Evolutionary conservation across 106 monocot genomes (phyloP).

Genomic region (Phalaenopsis equestris): DNA sequence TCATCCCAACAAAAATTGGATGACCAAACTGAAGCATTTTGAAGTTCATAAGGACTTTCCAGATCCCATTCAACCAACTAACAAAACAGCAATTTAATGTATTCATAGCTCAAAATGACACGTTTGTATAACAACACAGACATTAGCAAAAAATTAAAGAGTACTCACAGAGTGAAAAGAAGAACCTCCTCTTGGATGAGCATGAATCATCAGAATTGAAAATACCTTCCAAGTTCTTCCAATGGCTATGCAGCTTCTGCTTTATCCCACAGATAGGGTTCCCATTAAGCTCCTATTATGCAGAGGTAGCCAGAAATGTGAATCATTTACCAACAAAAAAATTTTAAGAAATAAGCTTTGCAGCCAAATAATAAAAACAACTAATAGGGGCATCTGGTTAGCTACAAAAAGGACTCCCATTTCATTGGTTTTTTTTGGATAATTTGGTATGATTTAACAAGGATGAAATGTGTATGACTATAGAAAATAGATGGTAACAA

Average conservation of each 20-base stretch:
- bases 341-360: background rate
- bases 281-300: constrained; percentile 30
- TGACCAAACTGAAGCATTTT: background rate
- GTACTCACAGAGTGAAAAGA: constrained; percentile 83
- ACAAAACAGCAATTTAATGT: background rate
- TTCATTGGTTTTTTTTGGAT: background rate
- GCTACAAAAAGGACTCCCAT: background rate
- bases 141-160: constrained; percentile 8
- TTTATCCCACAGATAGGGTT: constrained; percentile 36
- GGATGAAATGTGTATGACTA: background rate
- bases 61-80: background rate
- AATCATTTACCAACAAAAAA: background rate
- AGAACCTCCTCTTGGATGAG: constrained; percentile 49
- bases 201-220: constrained; percentile 32
- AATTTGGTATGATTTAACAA: background rate
- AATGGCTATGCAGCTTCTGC: constrained; percentile 63
- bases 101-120: background rate
- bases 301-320: background rate
- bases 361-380: background rate
- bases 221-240: constrained; percentile 33
- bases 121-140: background rate
- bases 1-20: too few species aligned
- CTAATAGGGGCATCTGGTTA: background rate
- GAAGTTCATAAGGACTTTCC: background rate
- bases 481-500: background rate